Evolutionary conservation across 345 rosid species (phyloP).

Genomic region (Eutrema heterophyllum): DNA sequence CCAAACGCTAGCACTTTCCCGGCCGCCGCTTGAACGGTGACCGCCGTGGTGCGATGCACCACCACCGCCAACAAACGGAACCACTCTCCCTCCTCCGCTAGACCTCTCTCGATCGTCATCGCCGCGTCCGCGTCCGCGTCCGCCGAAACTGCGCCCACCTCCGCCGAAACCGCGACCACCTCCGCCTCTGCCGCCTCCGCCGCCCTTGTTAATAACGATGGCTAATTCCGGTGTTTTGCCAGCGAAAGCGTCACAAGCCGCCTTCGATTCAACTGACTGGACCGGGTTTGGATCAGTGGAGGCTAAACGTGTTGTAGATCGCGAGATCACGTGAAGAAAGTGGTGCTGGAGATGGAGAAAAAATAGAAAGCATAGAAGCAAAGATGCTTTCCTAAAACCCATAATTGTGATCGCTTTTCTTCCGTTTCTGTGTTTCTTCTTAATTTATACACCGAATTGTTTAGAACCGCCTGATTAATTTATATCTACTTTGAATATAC

Average conservation of each 20-base stretch:
- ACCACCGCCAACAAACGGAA: conserved; percentile 18
- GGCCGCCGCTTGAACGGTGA: conserved; percentile 17
- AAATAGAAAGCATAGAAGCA: not conserved
- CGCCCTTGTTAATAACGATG: conserved; percentile 5
- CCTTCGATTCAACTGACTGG: not conserved
- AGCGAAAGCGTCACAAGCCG: not conserved
- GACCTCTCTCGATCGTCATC: not conserved
- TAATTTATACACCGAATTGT: not conserved
- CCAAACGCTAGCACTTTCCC: conserved; percentile 8
- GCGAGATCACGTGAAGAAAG: not conserved
- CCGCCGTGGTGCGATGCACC: conserved; percentile 13
- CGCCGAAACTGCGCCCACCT: not conserved
- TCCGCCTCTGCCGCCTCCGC: conserved; percentile 4
- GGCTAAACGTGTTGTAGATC: not conserved
- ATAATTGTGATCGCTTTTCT: not conserved
- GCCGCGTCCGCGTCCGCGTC: not conserved
- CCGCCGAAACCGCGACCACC: not conserved
- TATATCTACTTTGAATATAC: too few relatives aligned
- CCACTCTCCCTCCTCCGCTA: not conserved
- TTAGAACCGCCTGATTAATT: not conserved
- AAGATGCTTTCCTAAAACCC: conserved; percentile 1
- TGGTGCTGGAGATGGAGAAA: conserved; percentile 1
- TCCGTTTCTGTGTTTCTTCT: not conserved
- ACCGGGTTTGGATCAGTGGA: not conserved
- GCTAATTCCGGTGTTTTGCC: not conserved